Conservation (phyloP, 1,139 yeast species). For the Waltiozyma solani region DNA sequence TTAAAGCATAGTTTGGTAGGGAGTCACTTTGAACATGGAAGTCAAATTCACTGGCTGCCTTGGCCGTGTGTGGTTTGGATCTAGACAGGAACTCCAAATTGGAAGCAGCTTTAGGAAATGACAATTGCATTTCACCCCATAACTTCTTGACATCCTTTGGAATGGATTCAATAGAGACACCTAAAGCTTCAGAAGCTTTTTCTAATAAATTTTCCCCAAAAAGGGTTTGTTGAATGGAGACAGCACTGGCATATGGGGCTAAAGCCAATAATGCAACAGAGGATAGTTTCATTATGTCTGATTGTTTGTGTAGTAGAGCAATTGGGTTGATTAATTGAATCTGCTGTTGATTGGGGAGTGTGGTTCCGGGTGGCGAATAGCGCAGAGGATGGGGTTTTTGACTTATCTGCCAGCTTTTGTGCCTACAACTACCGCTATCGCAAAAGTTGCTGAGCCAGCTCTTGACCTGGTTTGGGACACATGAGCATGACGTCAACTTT, state of each 20-base stretch:
- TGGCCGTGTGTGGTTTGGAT: constrained; percentile 36
- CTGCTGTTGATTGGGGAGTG: neutral
- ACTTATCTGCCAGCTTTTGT: neutral
- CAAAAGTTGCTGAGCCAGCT: too few species aligned
- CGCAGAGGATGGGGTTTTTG: too few species aligned
- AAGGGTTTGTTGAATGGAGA: constrained; percentile 23
- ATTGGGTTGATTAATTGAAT: neutral
- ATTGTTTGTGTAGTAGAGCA: neutral
- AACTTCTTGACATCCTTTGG: constrained; percentile 38
- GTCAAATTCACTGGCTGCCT: constrained; percentile 36
- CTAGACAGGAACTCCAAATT: constrained; percentile 38
- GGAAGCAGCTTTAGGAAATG: constrained; percentile 43
- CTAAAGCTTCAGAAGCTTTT: constrained; percentile 29
- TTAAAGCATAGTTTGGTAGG: constrained; percentile 45
- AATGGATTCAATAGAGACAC: constrained; percentile 28
- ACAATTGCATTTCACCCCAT: constrained; percentile 53
- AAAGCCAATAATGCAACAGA: constrained; percentile 10
- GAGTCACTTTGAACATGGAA: constrained; percentile 35
- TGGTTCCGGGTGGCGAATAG: neutral
- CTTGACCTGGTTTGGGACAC: too few species aligned
- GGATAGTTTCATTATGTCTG: constrained; percentile 14
- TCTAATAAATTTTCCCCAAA: constrained; percentile 20
- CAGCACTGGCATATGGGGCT: constrained; percentile 11
- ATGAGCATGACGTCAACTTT: too few species aligned
- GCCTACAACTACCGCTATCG: too few species aligned